Evolutionary conservation across 2,329 filamentous ascomycete species (phyloP).

Genomic region (Claviceps arundinis): DNA sequence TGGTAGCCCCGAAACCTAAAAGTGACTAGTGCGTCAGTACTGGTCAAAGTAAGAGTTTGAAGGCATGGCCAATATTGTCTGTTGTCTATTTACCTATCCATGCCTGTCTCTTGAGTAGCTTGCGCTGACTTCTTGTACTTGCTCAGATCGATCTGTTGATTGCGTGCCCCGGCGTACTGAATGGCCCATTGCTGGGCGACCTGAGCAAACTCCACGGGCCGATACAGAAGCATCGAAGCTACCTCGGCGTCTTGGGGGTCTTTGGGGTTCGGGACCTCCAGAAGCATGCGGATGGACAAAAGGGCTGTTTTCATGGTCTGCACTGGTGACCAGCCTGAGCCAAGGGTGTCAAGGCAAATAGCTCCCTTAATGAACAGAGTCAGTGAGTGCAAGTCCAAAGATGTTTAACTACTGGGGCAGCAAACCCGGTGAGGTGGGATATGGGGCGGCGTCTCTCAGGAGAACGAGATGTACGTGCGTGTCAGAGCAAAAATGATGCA

Average conservation of each 20-base stretch:
- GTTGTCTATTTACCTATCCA: slow-evolving; percentile 16
- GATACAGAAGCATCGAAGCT: slow-evolving; percentile 72
- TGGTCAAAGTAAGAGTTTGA: not conserved
- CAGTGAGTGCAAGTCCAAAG: not conserved
- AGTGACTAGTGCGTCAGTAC: not conserved
- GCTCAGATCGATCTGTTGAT: slow-evolving; percentile 22
- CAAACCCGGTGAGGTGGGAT: not conserved
- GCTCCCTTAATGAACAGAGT: slow-evolving; percentile 52
- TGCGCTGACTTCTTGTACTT: slow-evolving; percentile 23
- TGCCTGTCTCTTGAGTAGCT: slow-evolving; percentile 8
- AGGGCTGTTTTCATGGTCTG: slow-evolving; percentile 93
- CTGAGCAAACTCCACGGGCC: slow-evolving; percentile 65
- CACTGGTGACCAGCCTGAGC: slow-evolving; percentile 85
- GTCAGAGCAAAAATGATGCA: not conserved
- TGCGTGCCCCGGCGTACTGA: slow-evolving; percentile 64
- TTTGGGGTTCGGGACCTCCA: slow-evolving; percentile 86
- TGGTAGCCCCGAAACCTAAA: slow-evolving; percentile 77
- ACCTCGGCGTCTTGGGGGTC: slow-evolving; percentile 96
- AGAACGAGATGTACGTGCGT: not conserved
- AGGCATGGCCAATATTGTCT: not conserved
- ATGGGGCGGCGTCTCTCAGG: not conserved
- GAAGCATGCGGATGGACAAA: slow-evolving; percentile 81
- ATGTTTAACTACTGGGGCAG: not conserved
- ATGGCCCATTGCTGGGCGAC: slow-evolving; percentile 88
- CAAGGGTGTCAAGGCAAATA: slow-evolving; percentile 90